Conservation (phyloP, 495 filamentous ascomycete genomes). For the Penicillium diatomitis region DNA sequence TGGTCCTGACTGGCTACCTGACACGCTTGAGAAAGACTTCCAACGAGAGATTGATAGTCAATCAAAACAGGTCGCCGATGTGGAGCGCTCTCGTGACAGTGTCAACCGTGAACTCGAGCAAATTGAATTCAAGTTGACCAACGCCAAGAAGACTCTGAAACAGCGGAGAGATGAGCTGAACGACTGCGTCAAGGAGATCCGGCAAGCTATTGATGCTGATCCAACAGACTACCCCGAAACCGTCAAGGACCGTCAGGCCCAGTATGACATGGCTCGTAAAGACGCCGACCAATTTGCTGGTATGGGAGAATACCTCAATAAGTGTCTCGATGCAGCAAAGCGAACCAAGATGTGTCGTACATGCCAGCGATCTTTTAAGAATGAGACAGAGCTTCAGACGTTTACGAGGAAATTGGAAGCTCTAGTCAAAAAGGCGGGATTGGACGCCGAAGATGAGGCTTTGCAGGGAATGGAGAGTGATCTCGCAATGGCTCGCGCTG, state of each 20-base stretch:
- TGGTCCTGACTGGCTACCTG: conserved; percentile 54
- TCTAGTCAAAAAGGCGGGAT: conserved; percentile 44
- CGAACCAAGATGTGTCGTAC: conserved; percentile 59
- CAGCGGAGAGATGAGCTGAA: conserved; percentile 57
- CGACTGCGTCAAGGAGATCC: conserved; percentile 42
- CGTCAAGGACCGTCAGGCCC: conserved; percentile 47
- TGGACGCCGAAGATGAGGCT: conserved; percentile 44
- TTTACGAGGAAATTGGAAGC: conserved; percentile 54
- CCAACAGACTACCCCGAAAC: conserved; percentile 43
- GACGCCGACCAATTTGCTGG: conserved; percentile 54
- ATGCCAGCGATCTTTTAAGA: conserved; percentile 56
- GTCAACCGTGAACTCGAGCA: conserved; percentile 66
- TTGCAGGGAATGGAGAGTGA: conserved; percentile 43
- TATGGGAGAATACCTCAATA: conserved; percentile 53
- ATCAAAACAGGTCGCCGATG: conserved; percentile 43
- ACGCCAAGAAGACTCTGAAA: conserved; percentile 46
- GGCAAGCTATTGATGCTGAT: conserved; percentile 43
- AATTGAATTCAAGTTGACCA: conserved; percentile 67
- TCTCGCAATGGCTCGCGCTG: conserved; percentile 48
- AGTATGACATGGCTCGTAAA: conserved; percentile 50
- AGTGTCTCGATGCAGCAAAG: conserved; percentile 49
- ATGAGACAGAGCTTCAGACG: conserved; percentile 45
- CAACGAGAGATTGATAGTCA: conserved; percentile 53
- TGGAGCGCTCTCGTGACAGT: conserved; percentile 58
- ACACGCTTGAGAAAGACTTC: conserved; percentile 62